These are phyloP conservation scores for Fraxinus albicans DNA, from an alignment of 305 asterid genomes.

Conservation along the genomic window DNA sequence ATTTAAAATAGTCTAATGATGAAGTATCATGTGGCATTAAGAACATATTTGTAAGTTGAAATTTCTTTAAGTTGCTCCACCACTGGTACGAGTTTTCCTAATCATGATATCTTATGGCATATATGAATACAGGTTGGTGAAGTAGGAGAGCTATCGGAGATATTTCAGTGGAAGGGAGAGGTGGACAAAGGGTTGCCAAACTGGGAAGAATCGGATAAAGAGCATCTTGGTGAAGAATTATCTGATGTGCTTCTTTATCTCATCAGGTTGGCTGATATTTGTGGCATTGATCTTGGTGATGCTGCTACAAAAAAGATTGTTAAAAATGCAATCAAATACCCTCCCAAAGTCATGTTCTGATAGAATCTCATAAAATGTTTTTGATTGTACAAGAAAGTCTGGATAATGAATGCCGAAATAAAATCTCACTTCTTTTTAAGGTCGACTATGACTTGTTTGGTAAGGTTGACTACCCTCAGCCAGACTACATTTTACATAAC, in stretches of 20 bases:
- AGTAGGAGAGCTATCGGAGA: conserved; percentile 58
- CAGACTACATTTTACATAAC: no score
- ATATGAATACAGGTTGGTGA: conserved; percentile 42
- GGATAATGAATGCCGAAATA: not conserved
- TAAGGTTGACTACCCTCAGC: not conserved
- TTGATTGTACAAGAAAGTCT: not conserved
- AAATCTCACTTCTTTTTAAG: not conserved
- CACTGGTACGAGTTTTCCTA: not conserved
- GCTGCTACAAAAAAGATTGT: conserved; percentile 47
- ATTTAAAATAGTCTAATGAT: no score
- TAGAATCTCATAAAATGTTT: not conserved
- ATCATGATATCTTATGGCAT: not conserved
- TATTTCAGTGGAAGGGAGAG: conserved; percentile 63
- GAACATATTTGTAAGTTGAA: no score
- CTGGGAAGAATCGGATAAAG: conserved; percentile 58
- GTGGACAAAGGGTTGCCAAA: conserved; percentile 55
- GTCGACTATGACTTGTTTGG: not conserved
- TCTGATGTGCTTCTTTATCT: conserved; percentile 60
- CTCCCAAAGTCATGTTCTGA: conserved; percentile 20
- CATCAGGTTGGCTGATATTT: conserved; percentile 50
- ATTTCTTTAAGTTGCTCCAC: not conserved
- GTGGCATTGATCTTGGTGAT: conserved; percentile 55
- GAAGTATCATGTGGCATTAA: not conserved
- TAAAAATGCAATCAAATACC: conserved; percentile 54
- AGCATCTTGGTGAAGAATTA: conserved; percentile 60